Base-by-base conservation (phyloP, 2,329 filamentous ascomycete species). In the Alternaria triticimaculans region DNA sequence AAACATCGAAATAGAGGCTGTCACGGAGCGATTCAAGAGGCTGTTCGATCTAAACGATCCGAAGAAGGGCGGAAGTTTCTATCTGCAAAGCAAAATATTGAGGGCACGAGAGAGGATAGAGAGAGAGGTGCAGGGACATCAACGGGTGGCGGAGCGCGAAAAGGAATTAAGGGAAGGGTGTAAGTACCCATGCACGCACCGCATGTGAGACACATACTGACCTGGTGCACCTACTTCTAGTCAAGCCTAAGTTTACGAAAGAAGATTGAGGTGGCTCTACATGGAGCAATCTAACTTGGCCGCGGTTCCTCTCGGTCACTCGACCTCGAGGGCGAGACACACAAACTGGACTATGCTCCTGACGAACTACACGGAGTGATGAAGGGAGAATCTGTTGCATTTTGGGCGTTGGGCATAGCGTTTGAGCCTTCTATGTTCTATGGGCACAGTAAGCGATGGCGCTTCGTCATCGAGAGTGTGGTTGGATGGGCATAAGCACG, bases 61-160 rank as follows among this genome's bases (percentile, higher is more conserved):
- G 11, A 87, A 96, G 81, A 97, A 97, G 78, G 96, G 96, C 37
- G 96, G 96, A 57, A 97, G 94, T 76, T 99, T 99, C 82, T 99
- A 99, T 82, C 86, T 99, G 53, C 96, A 99, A 83, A 98, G 95
- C 86, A 99, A 99, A 84, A 89, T 99, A 59, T 83, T 98, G 72
- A 87, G 96, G 66, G 96, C 96, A 62, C 88, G 95, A 74, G 95
- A 99, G 83, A 86, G 96, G 68, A 91, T 99, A 82, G 95, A 98
- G 84, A 87, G 91, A 74, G 95, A 99, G 82, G 84, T 96, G 44
- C 86, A 89, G 68, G 89, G 92, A 63, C 87, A 90, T 63, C 85
- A 89, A 74, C 90, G 92, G 78, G 89, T 90, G 78, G 86, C 87
- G 14, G 89, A 90, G 71, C 85, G 89, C 74, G 93, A 97, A 76